These are phyloP conservation scores for Stemphylium lycopersici DNA, from an alignment of 2,329 filamentous ascomycete species.

Conservation along the genomic window DNA sequence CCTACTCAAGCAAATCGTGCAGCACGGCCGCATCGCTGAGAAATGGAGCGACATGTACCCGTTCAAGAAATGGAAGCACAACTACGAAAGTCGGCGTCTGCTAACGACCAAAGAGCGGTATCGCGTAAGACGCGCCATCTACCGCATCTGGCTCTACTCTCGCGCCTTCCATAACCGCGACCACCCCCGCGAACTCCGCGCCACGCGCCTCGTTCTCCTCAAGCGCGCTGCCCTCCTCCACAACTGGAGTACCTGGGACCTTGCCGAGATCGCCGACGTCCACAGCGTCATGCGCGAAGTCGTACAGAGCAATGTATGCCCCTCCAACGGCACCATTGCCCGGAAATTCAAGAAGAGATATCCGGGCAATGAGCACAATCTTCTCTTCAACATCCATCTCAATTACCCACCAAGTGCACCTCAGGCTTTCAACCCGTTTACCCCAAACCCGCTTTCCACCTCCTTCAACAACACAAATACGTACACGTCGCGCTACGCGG, in stretches of 20 bases:
- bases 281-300: conserved; percentile 62
- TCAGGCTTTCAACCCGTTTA: conserved; percentile 42
- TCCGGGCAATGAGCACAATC: conserved; percentile 56
- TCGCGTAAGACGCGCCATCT: conserved; percentile 62
- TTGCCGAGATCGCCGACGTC: conserved; percentile 66
- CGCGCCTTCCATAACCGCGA: conserved; percentile 63
- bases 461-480: conserved; percentile 46
- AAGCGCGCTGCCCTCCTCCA: conserved; percentile 64
- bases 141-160: conserved; percentile 66
- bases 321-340: conserved; percentile 65
- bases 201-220: conserved; percentile 53
- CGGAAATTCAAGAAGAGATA: conserved; percentile 64
- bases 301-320: conserved; percentile 64
- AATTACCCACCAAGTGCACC: conserved; percentile 53
- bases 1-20: conserved; percentile 61
- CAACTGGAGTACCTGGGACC: conserved; percentile 62
- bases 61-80: conserved; percentile 66
- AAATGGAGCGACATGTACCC: conserved; percentile 68
- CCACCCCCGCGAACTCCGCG: conserved; percentile 59
- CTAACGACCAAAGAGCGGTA: conserved; percentile 58
- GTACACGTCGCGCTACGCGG: conserved; percentile 49
- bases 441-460: conserved; percentile 35
- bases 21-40: conserved; percentile 60
- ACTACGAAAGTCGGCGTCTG: conserved; percentile 62
- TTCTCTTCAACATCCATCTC: conserved; percentile 61